Conservation (phyloP, 2,329 filamentous ascomycete species). For the Thelonectria discophora region DNA sequence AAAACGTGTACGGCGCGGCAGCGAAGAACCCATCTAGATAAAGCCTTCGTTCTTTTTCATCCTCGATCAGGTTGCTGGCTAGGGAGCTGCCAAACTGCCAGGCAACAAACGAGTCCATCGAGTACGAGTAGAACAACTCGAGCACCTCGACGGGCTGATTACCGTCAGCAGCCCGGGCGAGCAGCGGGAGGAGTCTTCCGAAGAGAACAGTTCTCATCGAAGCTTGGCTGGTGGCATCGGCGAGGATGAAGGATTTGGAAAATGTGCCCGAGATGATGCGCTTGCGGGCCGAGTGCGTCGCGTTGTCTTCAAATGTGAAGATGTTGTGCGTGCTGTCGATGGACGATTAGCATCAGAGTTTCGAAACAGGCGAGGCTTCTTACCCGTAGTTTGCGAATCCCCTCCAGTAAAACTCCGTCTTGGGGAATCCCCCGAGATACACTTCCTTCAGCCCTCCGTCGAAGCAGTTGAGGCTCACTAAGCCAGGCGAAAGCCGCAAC, state of each 20-base stretch:
- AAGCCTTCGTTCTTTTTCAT: conserved; percentile 17
- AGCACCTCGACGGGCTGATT: conserved; percentile 19
- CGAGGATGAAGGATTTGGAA: conserved; percentile 26
- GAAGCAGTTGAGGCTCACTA: conserved; percentile 17
- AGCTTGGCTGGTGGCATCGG: conserved; percentile 1
- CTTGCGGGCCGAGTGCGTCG: conserved; percentile 25
- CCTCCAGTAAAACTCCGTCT: conserved; percentile 17
- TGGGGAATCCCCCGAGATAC: conserved; percentile 20
- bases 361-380: background rate
- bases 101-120: conserved; percentile 27
- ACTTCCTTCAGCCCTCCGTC: conserved; percentile 11
- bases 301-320: conserved; percentile 24
- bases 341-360: too few species aligned
- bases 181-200: conserved; percentile 11
- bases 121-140: conserved; percentile 25
- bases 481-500: conserved; percentile 5
- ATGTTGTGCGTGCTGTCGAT: conserved; percentile 14
- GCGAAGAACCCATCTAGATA: conserved; percentile 25
- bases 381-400: conserved; percentile 20
- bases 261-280: conserved; percentile 24
- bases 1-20: conserved; percentile 17
- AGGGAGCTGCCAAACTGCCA: conserved; percentile 24
- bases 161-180: conserved; percentile 2
- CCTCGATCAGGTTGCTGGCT: conserved; percentile 26
- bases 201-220: conserved; percentile 18